These are phyloP conservation scores for Plectranthus barbatus DNA, from an alignment of 257 asterid species.

Conservation along the genomic window DNA sequence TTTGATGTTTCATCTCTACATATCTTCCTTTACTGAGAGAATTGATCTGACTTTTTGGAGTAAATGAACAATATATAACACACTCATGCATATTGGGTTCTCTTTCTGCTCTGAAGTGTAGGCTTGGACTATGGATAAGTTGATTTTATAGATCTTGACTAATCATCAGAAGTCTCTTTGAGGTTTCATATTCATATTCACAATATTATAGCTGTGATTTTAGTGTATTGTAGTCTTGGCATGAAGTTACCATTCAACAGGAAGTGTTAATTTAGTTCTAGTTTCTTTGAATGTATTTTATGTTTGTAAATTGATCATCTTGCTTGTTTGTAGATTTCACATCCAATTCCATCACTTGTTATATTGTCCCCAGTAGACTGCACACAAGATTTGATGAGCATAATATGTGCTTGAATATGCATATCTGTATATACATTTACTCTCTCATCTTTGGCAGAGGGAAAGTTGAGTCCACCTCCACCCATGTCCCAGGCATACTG, in stretches of 20 bases:
- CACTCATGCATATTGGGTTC: no score
- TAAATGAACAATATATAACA: no score
- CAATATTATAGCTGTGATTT: not conserved
- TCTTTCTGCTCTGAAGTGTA: no score
- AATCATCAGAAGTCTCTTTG: not conserved
- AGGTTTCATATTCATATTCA: not conserved
- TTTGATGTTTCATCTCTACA: no score
- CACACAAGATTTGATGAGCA: not conserved
- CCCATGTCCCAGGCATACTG: not conserved
- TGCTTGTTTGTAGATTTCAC: not conserved
- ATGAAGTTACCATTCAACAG: not conserved
- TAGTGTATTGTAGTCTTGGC: not conserved
- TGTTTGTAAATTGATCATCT: not conserved
- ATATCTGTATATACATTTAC: not conserved
- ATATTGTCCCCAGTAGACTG: not conserved
- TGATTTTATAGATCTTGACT: not conserved
- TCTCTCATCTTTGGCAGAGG: not conserved
- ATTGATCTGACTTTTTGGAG: no score
- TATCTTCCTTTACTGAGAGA: no score
- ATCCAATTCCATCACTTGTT: not conserved
- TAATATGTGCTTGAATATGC: not conserved
- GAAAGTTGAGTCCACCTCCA: no score
- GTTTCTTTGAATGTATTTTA: not conserved
- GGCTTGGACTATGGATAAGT: not conserved
- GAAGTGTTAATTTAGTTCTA: not conserved